Percentiles rank a stretch among this genome's conserved stretches.
phyloP scores from a whole-genome alignment of 1,284 basidiomycete species.

The Pascua sp. region DNA sequence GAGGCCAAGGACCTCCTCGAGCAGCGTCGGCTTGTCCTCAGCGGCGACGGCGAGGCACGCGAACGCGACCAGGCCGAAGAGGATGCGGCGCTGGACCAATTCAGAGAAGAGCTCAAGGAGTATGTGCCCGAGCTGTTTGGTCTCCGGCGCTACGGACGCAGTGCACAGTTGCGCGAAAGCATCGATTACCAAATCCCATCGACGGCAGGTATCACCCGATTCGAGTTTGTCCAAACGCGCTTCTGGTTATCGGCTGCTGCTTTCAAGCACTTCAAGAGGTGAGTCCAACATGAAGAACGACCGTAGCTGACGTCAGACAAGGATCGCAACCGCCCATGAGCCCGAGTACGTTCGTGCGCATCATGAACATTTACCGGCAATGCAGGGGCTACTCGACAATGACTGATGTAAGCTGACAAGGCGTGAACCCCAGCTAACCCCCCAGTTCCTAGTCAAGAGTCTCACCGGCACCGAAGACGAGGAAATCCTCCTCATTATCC shows the following conservation, averaged over 20 bases:
- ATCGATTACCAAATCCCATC: slow-evolving; percentile 34
- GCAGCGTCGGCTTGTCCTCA: slow-evolving; percentile 39
- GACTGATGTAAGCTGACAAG: slow-evolving; percentile 28
- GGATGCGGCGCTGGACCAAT: slow-evolving; percentile 23
- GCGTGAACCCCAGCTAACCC: slow-evolving; percentile 9
- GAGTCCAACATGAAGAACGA: background rate
- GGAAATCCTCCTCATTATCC: slow-evolving; percentile 36
- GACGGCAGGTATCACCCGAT: slow-evolving; percentile 27
- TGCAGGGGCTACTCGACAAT: slow-evolving; percentile 39
- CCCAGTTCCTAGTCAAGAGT: slow-evolving; percentile 34
- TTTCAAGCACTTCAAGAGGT: slow-evolving; percentile 25
- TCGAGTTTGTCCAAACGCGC: slow-evolving; percentile 38
- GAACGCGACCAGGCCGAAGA: slow-evolving; percentile 33
- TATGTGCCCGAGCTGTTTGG: slow-evolving; percentile 47
- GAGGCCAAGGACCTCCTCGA: slow-evolving; percentile 38
- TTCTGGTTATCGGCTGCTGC: slow-evolving; percentile 39
- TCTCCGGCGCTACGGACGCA: slow-evolving; percentile 25
- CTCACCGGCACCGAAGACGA: slow-evolving; percentile 34
- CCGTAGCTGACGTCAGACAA: slow-evolving; percentile 13
- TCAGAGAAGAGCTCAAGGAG: slow-evolving; percentile 38
- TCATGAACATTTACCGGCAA: slow-evolving; percentile 37
- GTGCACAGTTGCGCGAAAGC: slow-evolving; percentile 23
- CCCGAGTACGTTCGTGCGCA: slow-evolving; percentile 37
- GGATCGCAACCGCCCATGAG: slow-evolving; percentile 30
- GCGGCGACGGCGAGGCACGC: slow-evolving; percentile 34